Evolutionary conservation across 1,284 basidiomycete genomes (phyloP).

Genomic region (Puccinia horiana): DNA sequence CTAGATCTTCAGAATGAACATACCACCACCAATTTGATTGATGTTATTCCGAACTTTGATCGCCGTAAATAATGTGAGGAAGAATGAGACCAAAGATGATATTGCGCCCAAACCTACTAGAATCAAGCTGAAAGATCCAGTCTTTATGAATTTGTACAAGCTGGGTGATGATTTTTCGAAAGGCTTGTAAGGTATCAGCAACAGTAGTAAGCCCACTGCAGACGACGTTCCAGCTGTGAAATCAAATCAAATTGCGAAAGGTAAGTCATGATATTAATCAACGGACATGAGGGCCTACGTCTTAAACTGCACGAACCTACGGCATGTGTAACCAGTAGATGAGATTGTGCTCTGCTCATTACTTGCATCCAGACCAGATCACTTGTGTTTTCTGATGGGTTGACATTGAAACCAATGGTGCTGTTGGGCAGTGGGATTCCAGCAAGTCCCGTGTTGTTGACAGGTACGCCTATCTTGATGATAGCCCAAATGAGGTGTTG

Average conservation of each 20-base stretch:
- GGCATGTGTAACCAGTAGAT: conserved; percentile 21
- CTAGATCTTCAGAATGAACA: not conserved
- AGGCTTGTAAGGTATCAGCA: conserved; percentile 42
- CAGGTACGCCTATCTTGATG: conserved; percentile 22
- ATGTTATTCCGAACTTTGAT: conserved; percentile 33
- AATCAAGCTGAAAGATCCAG: conserved; percentile 23
- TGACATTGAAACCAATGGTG: conserved; percentile 31
- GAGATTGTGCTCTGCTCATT: conserved; percentile 37
- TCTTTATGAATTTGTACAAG: conserved; percentile 27
- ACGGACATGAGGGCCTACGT: not conserved
- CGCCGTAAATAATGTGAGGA: conserved; percentile 9
- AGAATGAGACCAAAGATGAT: conserved; percentile 2
- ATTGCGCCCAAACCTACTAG: conserved; percentile 13
- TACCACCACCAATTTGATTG: conserved; percentile 36
- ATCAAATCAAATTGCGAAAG: not conserved
- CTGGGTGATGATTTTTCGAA: conserved; percentile 27
- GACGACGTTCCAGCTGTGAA: conserved; percentile 7
- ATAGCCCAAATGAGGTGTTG: not conserved
- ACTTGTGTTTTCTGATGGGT: conserved; percentile 14
- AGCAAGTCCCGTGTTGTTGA: conserved; percentile 41
- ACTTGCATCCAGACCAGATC: conserved; percentile 30
- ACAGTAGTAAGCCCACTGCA: conserved; percentile 23
- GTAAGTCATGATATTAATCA: not conserved
- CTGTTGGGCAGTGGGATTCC: conserved; percentile 32
- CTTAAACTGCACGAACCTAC: conserved; percentile 14